Evolutionary conservation across 2,329 filamentous ascomycete species (phyloP), one percentile per base, ranked within the genome.

Genomic region (Colletotrichum sp.): DNA sequence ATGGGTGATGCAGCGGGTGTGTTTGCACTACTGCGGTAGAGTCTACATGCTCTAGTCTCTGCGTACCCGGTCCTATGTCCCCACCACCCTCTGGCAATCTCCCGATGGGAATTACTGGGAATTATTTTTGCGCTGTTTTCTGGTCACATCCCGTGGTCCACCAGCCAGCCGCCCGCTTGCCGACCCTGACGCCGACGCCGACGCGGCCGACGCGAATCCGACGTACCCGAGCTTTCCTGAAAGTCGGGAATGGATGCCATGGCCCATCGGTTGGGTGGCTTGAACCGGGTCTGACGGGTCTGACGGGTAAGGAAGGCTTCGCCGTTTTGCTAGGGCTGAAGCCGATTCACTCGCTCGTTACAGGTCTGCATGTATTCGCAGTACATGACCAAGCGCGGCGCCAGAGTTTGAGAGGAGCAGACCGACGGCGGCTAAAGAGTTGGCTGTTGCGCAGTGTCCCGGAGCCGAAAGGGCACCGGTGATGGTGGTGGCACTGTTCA

Each of bases 391-490:
- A 18, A 9, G 57, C 57, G 29, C 33, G 16, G 57, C 57, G 29
- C 33, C 29, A 59, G 57, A 24, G 38, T 36, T 59, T 59, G 21
- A 59, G 29, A 59, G 33, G 18, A 18, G 47, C 36, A 15, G 24
- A 38, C 67, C 61, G 47, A 58, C 9, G 51, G 36, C 62, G 34
- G 67, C 62, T 51, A 36, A 27, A 21, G 24, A 58, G 21, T 18
- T 51, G 62, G 68, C 11, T 63, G 21, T 12, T 31, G 31, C 31
- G n/a, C 57, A 21, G 27, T 18, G 9, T 55, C 5, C 21, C 69
- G 70, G 70, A 51, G 70, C 70, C 70, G 70, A 72, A 72, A 69
- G 66, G 27, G 70, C 66, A 63, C 70, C 65, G 70, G 47, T 33
- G 27, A 51, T 51, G 43, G 43, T 21, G 43, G 43, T 21, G n/a